phyloP scores from a whole-genome alignment of 2,329 filamentous ascomycete genomes.

The Sarocladium kiliense region DNA sequence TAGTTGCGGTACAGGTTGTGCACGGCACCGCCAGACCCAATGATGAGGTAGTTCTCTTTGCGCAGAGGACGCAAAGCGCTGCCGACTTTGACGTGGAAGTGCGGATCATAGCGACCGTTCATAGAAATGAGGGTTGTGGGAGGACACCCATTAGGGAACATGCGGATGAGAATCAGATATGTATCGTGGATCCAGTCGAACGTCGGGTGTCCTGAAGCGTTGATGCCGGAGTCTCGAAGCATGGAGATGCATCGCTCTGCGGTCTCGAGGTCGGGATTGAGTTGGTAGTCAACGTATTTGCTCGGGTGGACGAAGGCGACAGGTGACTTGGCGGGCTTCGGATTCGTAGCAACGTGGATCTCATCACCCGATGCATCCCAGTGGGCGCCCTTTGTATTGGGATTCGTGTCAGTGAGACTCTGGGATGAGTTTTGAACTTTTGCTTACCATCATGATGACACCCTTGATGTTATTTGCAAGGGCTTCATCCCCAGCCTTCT shows the following conservation, averaged over 20 bases:
- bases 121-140: slow-evolving; percentile 48
- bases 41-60: slow-evolving; percentile 44
- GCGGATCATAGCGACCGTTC: slow-evolving; percentile 34
- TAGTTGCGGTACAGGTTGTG: slow-evolving; percentile 66
- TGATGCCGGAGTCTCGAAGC: slow-evolving; percentile 39
- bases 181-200: slow-evolving; percentile 74
- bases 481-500: slow-evolving; percentile 52
- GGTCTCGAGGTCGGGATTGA: background rate
- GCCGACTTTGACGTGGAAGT: slow-evolving; percentile 48
- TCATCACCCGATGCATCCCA: slow-evolving; percentile 2
- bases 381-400: background rate
- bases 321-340: background rate
- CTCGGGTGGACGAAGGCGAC: slow-evolving; percentile 3
- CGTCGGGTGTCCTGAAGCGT: slow-evolving; percentile 42
- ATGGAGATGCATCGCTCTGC: background rate
- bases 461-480: slow-evolving; percentile 2
- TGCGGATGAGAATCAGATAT: slow-evolving; percentile 62
- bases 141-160: slow-evolving; percentile 62
- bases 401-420: background rate
- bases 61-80: slow-evolving; percentile 50
- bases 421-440: background rate
- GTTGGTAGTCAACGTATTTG: slow-evolving; percentile 4
- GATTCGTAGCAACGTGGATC: slow-evolving; percentile 4
- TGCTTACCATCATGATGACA: slow-evolving; percentile 4
- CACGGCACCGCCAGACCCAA: slow-evolving; percentile 57